Evolutionary conservation across 2,329 filamentous ascomycete species (phyloP).

Genomic region (Alternaria sp.): DNA sequence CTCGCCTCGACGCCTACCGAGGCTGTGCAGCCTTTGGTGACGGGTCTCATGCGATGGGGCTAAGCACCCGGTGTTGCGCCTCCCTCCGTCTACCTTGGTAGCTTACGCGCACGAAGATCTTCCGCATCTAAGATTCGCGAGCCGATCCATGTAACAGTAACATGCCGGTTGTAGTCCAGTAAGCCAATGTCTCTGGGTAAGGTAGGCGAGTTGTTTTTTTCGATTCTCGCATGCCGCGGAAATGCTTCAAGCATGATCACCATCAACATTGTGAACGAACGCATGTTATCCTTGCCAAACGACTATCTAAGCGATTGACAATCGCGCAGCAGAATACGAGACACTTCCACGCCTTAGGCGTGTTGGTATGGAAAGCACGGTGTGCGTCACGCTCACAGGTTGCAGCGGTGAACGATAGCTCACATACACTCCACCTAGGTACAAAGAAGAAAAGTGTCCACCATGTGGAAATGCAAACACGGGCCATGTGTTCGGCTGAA

Average conservation of each 20-base stretch:
- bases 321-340: not conserved
- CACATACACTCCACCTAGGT: not conserved
- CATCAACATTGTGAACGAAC: not conserved
- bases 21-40: not conserved
- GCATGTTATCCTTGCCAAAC: not conserved
- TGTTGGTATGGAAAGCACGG: not conserved
- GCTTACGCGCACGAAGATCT: conserved; percentile 6
- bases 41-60: not conserved
- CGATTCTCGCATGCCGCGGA: not conserved
- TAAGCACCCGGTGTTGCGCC: not conserved
- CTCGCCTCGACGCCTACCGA: not conserved
- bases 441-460: not conserved
- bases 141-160: conserved; percentile 9
- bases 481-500: not conserved
- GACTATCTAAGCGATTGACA: not conserved
- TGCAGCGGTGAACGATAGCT: not conserved
- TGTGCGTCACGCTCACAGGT: not conserved
- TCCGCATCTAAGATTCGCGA: conserved; percentile 12
- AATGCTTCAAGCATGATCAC: not conserved
- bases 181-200: not conserved
- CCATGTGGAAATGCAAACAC: not conserved
- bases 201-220: not conserved
- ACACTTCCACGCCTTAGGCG: not conserved
- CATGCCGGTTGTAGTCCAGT: not conserved
- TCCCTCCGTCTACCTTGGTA: not conserved